Conservation (phyloP, 805 yeast species). For the Candida qinlingensis region DNA sequence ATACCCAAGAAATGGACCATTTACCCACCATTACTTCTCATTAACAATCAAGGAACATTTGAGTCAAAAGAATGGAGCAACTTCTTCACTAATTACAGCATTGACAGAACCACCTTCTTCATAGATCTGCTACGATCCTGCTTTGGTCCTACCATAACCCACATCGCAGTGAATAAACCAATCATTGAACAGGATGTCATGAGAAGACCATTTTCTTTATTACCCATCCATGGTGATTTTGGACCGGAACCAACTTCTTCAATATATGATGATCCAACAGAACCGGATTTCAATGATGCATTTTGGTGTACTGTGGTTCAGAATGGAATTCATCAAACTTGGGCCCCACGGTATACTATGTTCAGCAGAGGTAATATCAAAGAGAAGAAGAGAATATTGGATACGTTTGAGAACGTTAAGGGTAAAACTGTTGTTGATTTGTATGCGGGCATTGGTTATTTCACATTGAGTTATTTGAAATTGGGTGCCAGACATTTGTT, state of each 20-base stretch:
- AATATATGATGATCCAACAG: conserved; percentile 32
- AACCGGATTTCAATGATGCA: conserved; percentile 41
- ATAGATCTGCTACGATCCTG: conserved; percentile 17
- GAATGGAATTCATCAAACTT: conserved; percentile 68
- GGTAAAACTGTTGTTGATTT: conserved; percentile 55
- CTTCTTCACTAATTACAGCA: conserved; percentile 11
- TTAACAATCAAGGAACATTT: conserved; percentile 46
- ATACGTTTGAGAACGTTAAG: conserved; percentile 31
- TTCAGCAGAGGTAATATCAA: conserved; percentile 82
- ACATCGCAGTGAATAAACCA: conserved; percentile 69
- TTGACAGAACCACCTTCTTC: conserved; percentile 15
- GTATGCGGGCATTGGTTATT: conserved; percentile 85
- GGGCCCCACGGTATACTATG: conserved; percentile 88
- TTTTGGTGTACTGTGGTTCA: conserved; percentile 72
- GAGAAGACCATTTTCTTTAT: conserved; percentile 60
- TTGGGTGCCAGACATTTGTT: conserved; percentile 47
- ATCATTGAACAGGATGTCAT: conserved; percentile 49
- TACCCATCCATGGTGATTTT: conserved; percentile 61
- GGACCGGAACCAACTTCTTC: conserved; percentile 37
- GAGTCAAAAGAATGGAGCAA: conserved; percentile 32
- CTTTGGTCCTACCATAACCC: conserved; percentile 36
- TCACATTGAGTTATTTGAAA: conserved; percentile 61
- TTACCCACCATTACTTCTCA: conserved; percentile 63
- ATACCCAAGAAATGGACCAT: conserved; percentile 54
- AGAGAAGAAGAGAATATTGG: conserved; percentile 65